Evolutionary conservation across 2,329 filamentous ascomycete genomes (phyloP), one percentile per base, ranked within the genome.

Genomic region (Chrysoporthe puriensis): DNA sequence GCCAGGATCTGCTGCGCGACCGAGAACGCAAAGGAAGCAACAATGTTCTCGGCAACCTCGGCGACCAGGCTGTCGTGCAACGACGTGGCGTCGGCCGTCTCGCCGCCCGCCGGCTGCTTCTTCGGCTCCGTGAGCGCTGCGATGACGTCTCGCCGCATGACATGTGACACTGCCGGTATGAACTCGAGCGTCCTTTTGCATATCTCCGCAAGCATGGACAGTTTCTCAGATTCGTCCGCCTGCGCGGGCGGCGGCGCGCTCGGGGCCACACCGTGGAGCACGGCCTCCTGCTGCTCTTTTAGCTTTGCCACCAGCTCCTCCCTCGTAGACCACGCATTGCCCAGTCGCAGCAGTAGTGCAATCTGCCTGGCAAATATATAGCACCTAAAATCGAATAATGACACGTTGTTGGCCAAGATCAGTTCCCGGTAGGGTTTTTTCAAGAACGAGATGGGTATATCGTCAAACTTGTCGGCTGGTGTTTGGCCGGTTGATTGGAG

Each of bases 341-440:
- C 94, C 1, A 97, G 85, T 4, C 94, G 88, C 14, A 97, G 83
- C 1, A 98, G 84, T 0, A 99, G 80, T 2, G 91, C 87, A 70
- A 97, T 88, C 74, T 99, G 95, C 34, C 96, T 88, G 3, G 93
- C 90, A 77, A 98, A 99, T 14, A 99, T 89, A 77, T 99, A 99
- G 73, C 91, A 93, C 62, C 93, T 86, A 77, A 99, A 98, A 77
- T 99, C 96, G 75, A 98, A 97, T 2, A 97, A 85, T 0, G 96
- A 99, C 46, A 99, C 96, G 72, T 97, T 92, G 80, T 96, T 99
- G 16, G 92, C 91, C 50, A 99, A 83, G 61, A 99, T 99, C 73
- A 97, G 88, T 67, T 96, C 93, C 63, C 95, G 88, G 76, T 98
- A 99, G 1, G 92, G 86, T 77, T 97, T 97, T 70, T 88, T 88